phyloP scores from a whole-genome alignment of 1,284 basidiomycete genomes.

The Melanopsichium pennsylvanicum region DNA sequence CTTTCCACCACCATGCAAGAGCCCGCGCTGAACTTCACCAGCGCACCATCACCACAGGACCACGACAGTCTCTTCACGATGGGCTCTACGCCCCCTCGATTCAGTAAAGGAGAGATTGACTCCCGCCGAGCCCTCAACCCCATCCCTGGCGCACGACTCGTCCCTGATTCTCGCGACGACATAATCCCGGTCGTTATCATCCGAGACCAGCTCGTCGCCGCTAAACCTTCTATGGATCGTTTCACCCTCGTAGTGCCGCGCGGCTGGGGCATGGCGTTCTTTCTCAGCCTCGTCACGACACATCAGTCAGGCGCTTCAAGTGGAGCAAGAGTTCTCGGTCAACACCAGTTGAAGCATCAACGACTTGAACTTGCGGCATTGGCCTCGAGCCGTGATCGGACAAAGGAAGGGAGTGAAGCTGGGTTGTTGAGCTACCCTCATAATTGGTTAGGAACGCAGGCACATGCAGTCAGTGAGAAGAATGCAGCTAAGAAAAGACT shows the following conservation, averaged over 20 bases:
- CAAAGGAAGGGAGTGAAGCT: slow-evolving; percentile 1
- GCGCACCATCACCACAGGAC: too few relatives aligned
- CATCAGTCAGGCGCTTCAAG: slow-evolving; percentile 41
- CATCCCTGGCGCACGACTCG: slow-evolving; percentile 35
- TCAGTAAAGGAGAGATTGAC: slow-evolving; percentile 60
- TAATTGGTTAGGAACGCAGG: slow-evolving; percentile 50
- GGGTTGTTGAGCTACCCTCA: slow-evolving; percentile 41
- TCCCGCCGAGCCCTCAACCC: slow-evolving; percentile 43
- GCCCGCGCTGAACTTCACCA: not conserved
- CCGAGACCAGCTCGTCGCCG: slow-evolving; percentile 13
- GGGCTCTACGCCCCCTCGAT: slow-evolving; percentile 34
- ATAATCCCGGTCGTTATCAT: slow-evolving; percentile 50
- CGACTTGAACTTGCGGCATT: slow-evolving; percentile 36
- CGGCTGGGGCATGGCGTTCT: slow-evolving; percentile 61
- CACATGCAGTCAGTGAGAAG: slow-evolving; percentile 26
- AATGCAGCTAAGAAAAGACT: slow-evolving; percentile 10
- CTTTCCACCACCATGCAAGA: not conserved
- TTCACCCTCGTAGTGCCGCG: slow-evolving; percentile 60
- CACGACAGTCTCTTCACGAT: slow-evolving; percentile 30
- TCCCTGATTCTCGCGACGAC: slow-evolving; percentile 51
- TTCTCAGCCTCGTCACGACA: slow-evolving; percentile 54
- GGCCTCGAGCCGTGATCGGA: slow-evolving; percentile 4
- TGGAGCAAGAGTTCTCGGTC: slow-evolving; percentile 53
- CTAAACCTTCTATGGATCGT: slow-evolving; percentile 24
- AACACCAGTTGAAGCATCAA: slow-evolving; percentile 53